Evolutionary conservation across 2,329 filamentous ascomycete species (phyloP).

Genomic region (Balansia obtecta): DNA sequence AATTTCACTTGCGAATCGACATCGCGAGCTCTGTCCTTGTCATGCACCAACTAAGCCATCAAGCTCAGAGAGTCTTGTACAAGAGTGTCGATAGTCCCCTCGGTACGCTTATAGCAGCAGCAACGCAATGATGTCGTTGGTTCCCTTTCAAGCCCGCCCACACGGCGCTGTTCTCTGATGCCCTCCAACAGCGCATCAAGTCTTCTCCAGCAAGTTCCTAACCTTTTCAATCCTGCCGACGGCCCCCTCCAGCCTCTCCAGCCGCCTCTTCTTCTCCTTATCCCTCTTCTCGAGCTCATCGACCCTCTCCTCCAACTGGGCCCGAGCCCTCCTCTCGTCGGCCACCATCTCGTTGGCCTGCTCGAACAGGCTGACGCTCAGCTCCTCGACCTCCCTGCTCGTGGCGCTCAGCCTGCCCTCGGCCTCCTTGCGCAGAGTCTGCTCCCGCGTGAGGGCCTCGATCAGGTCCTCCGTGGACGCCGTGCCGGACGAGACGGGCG

Average conservation of each 20-base stretch:
- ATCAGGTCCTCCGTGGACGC: slow-evolving; percentile 38
- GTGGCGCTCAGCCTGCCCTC: slow-evolving; percentile 56
- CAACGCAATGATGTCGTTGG: too few species aligned
- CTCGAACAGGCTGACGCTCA: slow-evolving; percentile 63
- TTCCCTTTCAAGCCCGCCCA: too few species aligned
- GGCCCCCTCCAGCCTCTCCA: slow-evolving; percentile 61
- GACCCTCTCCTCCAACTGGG: slow-evolving; percentile 59
- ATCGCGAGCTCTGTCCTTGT: too few species aligned
- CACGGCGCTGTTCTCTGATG: too few species aligned
- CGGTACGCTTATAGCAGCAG: too few species aligned
- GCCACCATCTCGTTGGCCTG: slow-evolving; percentile 86
- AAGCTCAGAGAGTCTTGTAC: too few species aligned
- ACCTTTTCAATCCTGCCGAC: slow-evolving; percentile 61
- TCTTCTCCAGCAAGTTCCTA: slow-evolving; percentile 41
- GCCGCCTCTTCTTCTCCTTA: slow-evolving; percentile 50
- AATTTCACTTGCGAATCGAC: too few species aligned
- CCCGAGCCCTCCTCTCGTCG: slow-evolving; percentile 56
- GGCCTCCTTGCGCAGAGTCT: slow-evolving; percentile 52
- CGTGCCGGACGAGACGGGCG: slow-evolving; percentile 5
- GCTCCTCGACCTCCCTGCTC: slow-evolving; percentile 64
- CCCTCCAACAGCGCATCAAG: background rate
- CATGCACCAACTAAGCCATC: too few species aligned
- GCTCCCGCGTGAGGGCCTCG: slow-evolving; percentile 52
- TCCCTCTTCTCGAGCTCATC: slow-evolving; percentile 58
- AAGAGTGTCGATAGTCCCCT: too few species aligned